These are phyloP conservation scores for Dionaea muscipula DNA, from an alignment of 179 eudicot genomes.

Conservation along the genomic window DNA sequence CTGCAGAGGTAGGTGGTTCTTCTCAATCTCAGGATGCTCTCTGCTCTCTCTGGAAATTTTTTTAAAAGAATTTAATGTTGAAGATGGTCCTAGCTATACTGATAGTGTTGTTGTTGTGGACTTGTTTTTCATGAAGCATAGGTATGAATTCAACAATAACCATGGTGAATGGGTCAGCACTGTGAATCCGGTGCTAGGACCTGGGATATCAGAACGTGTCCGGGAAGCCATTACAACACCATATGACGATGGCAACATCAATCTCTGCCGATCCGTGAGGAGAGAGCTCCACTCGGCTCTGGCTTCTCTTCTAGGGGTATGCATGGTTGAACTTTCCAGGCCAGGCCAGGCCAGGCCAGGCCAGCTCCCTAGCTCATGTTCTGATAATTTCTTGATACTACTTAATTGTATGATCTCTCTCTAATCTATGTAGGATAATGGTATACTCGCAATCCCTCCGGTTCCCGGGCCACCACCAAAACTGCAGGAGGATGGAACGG, in stretches of 20 bases:
- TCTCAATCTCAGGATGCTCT: no score
- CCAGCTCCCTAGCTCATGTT: no score
- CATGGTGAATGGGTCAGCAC: constrained; percentile 70
- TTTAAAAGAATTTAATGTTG: neutral
- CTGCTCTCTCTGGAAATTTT: no score
- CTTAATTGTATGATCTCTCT: neutral
- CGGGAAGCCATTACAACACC: constrained; percentile 52
- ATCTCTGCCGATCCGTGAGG: constrained; percentile 35
- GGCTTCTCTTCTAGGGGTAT: constrained; percentile 58
- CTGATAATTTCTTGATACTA: no score
- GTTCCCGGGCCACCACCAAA: constrained; percentile 88
- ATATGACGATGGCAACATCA: constrained; percentile 33
- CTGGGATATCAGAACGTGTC: constrained; percentile 63
- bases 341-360: no score
- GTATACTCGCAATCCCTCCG: constrained; percentile 67
- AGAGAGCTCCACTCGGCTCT: constrained; percentile 61
- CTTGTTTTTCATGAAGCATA: constrained; percentile 11
- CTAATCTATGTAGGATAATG: constrained; percentile 31
- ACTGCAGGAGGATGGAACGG: constrained; percentile 38
- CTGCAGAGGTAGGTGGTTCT: constrained; percentile 49
- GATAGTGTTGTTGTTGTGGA: neutral
- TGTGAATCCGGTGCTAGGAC: constrained; percentile 60
- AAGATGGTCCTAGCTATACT: neutral
- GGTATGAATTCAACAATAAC: constrained; percentile 74
- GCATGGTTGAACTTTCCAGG: neutral